Evolutionary conservation across 768 basidiomycete genomes (phyloP), one percentile per base, ranked within the genome.

Genomic region (Cubamyces lactineus): DNA sequence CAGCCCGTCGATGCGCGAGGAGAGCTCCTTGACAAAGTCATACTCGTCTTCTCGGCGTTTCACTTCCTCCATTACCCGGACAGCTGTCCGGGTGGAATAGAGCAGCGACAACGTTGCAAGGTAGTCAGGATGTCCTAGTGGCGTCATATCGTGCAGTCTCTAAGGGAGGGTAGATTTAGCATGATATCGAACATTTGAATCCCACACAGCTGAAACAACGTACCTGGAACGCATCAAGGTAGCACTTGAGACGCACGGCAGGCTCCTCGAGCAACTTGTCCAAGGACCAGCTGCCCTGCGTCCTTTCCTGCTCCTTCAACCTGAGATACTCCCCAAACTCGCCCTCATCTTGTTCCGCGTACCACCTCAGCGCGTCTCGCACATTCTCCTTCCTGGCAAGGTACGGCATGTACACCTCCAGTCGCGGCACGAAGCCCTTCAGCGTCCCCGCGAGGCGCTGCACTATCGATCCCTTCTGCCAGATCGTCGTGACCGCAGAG

Each of bases 341-440:
- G 9, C 67, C 53, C 0, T 28, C 34, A 23, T 60, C 76, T 73
- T n/a, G 73, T 71, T 61, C 87, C 82, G 2, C 73, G 71, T 47
- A 77, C 73, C 54, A 64, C 19, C 43, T 28, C 64, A 88, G 74
- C 19, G 74, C 69, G 49, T 83, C 81, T 43, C 91, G 84, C 0
- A 88, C 84, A 39, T 80, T 79, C 47, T 87, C 87, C 39, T 95
- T 80, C 48, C 85, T 79, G 17, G 91, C 87, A 5, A 96, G 76
- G 73, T 95, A 96, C 19, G 92, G 89, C 72, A 94, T 92, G 67
- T 97, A 92, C 9, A 92, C 83, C 72, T 96, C 91, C 34, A 94
- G 75, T 47, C 79, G 81, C 1, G 83, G 76, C 15, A 94, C 81
- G 70, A 89, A 89, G 1, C 76, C 71, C 6, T 84, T 77, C 28